Percentiles rank a stretch among this genome's conserved stretches.
phyloP scores from a whole-genome alignment of 2,329 filamentous ascomycete species.

The Cytospora paraplurivora region DNA sequence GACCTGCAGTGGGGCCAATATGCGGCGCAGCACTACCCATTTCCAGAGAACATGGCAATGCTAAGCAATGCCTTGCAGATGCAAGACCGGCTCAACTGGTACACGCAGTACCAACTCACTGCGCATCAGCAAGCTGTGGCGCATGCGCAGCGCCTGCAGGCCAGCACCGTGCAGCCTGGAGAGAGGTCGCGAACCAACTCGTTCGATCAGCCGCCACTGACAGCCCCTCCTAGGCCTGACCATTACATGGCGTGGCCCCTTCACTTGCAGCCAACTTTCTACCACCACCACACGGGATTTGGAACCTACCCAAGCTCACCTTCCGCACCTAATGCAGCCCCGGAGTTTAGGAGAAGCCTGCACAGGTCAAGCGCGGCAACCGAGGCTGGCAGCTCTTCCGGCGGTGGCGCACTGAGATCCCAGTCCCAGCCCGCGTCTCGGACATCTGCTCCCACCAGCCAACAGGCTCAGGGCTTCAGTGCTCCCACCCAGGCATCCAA shows the following conservation, averaged over 20 bases:
- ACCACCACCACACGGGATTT: conserved; percentile 42
- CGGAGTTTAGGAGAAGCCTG: conserved; percentile 60
- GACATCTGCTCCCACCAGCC: conserved; percentile 39
- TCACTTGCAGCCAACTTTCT: conserved; percentile 44
- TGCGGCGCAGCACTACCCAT: conserved; percentile 26
- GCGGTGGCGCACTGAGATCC: conserved; percentile 61
- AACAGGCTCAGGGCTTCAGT: conserved; percentile 36
- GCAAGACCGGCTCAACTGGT: conserved; percentile 50
- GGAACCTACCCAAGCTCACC: conserved; percentile 61
- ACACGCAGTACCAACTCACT: conserved; percentile 49
- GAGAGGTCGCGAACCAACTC: conserved; percentile 64
- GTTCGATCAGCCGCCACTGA: conserved; percentile 62
- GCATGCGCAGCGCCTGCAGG: conserved; percentile 48
- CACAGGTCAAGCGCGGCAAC: conserved; percentile 56
- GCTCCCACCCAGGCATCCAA: conserved; percentile 40
- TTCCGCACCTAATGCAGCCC: conserved; percentile 46
- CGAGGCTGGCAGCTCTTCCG: conserved; percentile 49
- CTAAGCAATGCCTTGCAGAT: conserved; percentile 40
- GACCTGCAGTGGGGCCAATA: conserved; percentile 39
- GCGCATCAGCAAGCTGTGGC: conserved; percentile 48
- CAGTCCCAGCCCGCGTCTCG: conserved; percentile 67
- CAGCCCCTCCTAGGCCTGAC: conserved; percentile 60
- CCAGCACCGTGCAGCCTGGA: conserved; percentile 40
- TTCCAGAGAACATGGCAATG: conserved; percentile 26
- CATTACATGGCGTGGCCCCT: conserved; percentile 53